Evolutionary conservation across 345 rosid species (phyloP).

Genomic region (Noccaea bulbosa): DNA sequence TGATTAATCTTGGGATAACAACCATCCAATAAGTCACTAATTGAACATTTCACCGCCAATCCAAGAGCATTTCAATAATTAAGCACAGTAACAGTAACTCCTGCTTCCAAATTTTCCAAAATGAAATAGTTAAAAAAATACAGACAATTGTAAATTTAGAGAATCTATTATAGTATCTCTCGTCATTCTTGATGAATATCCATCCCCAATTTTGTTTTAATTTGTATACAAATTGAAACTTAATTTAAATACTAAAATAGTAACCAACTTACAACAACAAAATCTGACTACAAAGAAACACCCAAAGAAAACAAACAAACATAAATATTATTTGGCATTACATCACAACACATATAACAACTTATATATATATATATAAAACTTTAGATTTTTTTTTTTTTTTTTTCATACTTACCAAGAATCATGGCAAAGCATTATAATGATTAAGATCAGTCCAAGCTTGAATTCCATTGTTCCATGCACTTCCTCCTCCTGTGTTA

Average conservation of each 20-base stretch:
- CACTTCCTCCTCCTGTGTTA: slow-evolving; percentile 32
- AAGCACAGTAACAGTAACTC: slow-evolving; percentile 23
- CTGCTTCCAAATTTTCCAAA: slow-evolving; percentile 16
- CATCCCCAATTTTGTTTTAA: slow-evolving; percentile 13
- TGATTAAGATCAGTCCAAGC: slow-evolving; percentile 48
- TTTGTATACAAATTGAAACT: slow-evolving; percentile 38
- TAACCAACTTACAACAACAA: slow-evolving; percentile 32
- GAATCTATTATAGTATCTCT: slow-evolving; percentile 21
- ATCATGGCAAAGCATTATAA: slow-evolving; percentile 42
- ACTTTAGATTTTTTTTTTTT: neutral
- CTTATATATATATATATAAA: neutral
- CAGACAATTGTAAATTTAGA: slow-evolving; percentile 16
- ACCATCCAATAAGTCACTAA: slow-evolving; percentile 34
- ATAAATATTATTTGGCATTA: slow-evolving; percentile 30
- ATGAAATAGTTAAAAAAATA: slow-evolving; percentile 6
- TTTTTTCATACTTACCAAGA: slow-evolving; percentile 31
- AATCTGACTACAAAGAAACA: slow-evolving; percentile 26
- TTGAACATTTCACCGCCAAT: slow-evolving; percentile 31
- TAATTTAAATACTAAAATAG: slow-evolving; percentile 34
- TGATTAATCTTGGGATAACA: slow-evolving; percentile 22
- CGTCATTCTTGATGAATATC: neutral
- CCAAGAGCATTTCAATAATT: slow-evolving; percentile 22
- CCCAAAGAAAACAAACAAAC: slow-evolving; percentile 15
- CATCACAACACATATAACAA: slow-evolving; percentile 26
- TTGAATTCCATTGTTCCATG: slow-evolving; percentile 46